phyloP scores from a whole-genome alignment of 257 asterid species.

The Solanum raphanifolium region DNA sequence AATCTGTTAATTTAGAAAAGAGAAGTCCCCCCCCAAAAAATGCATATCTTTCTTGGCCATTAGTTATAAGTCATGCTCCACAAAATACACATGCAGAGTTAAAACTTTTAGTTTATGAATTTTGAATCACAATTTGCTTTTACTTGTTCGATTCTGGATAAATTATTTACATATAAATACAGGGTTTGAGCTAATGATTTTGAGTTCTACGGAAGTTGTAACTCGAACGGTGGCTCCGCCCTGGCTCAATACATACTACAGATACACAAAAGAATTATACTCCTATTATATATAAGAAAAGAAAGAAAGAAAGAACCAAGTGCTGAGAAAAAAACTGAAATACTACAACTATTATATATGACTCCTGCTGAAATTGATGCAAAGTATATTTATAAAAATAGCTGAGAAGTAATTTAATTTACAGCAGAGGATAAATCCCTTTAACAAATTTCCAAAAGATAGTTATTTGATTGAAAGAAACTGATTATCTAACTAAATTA shows the following conservation, averaged over 20 bases:
- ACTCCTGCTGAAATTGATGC: not conserved
- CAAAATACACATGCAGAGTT: not conserved
- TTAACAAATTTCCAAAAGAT: not conserved
- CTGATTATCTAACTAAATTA: not conserved
- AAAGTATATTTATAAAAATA: not conserved
- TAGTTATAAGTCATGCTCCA: not conserved
- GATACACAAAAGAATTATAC: not conserved
- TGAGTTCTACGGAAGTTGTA: accelerated
- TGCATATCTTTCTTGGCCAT: not conserved
- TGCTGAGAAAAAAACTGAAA: not conserved
- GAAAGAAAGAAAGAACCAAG: not conserved
- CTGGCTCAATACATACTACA: not conserved
- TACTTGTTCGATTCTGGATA: not conserved
- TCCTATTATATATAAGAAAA: too few relatives aligned
- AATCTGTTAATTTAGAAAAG: not conserved
- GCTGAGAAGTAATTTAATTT: not conserved
- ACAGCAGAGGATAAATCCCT: not conserved
- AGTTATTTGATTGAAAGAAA: not conserved
- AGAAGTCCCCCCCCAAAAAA: not conserved
- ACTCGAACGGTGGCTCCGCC: not conserved
- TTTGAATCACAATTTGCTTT: not conserved
- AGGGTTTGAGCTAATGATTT: accelerated
- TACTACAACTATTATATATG: not conserved
- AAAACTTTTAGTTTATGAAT: not conserved
- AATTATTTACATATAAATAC: not conserved